Evolutionary conservation across 257 asterid genomes (phyloP).

Genomic region (Euphrasia confusa): DNA sequence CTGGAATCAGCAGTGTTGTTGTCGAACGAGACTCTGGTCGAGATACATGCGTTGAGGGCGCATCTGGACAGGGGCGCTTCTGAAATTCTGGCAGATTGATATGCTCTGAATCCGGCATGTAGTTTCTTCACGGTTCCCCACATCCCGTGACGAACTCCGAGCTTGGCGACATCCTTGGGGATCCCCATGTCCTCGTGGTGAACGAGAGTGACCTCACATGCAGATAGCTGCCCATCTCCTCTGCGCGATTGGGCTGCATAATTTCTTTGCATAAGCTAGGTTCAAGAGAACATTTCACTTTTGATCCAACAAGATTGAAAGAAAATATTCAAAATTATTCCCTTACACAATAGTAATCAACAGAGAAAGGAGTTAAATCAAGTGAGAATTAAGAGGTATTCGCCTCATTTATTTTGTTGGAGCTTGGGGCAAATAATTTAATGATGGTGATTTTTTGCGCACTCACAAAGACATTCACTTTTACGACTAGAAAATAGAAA

Average conservation of each 20-base stretch:
- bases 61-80: slow-evolving; percentile 42
- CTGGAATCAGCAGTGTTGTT: slow-evolving; percentile 26
- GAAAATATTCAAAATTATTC: too few species aligned
- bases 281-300: not conserved
- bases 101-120: slow-evolving; percentile 76
- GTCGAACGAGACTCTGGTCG: slow-evolving; percentile 30
- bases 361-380: too few species aligned
- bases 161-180: slow-evolving; percentile 87
- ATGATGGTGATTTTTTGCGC: too few species aligned
- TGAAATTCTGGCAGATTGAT: slow-evolving; percentile 46
- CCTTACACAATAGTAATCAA: too few species aligned
- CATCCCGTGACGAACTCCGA: slow-evolving; percentile 97
- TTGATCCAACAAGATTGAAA: too few species aligned
- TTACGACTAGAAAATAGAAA: not conserved
- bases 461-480: too few species aligned
- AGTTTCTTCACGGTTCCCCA: slow-evolving; percentile 97
- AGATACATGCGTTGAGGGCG: slow-evolving; percentile 47
- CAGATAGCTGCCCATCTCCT: slow-evolving; percentile 59
- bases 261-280: not conserved
- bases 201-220: slow-evolving; percentile 77
- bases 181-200: slow-evolving; percentile 98
- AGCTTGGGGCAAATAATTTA: too few species aligned
- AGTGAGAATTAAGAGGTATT: too few species aligned
- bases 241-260: slow-evolving; percentile 64
- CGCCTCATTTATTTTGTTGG: too few species aligned